Evolutionary conservation across 768 basidiomycete genomes (phyloP).

Genomic region (Leccinum arenicola): DNA sequence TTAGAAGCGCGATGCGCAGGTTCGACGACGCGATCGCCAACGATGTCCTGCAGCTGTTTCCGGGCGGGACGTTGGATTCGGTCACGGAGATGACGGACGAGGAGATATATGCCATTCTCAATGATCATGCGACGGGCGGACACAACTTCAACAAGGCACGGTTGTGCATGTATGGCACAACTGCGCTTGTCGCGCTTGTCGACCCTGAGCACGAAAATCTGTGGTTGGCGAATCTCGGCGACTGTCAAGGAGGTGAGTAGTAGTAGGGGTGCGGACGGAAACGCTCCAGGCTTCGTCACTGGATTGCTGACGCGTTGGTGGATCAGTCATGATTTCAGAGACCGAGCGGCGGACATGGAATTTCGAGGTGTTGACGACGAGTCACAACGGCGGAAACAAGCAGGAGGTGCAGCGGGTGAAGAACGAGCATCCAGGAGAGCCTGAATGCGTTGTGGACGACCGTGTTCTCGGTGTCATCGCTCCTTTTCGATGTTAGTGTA

Average conservation of each 20-base stretch:
- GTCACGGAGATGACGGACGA: slow-evolving; percentile 52
- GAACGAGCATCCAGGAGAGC: slow-evolving; percentile 65
- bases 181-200: slow-evolving; percentile 68
- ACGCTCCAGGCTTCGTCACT: background rate
- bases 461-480: slow-evolving; percentile 77
- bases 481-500: slow-evolving; percentile 66
- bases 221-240: slow-evolving; percentile 80
- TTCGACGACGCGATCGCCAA: slow-evolving; percentile 68
- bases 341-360: slow-evolving; percentile 52
- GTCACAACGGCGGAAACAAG: slow-evolving; percentile 70
- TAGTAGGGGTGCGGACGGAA: background rate
- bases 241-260: slow-evolving; percentile 70
- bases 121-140: slow-evolving; percentile 58
- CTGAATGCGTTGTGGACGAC: slow-evolving; percentile 61
- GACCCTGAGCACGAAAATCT: slow-evolving; percentile 67
- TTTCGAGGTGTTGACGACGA: slow-evolving; percentile 56
- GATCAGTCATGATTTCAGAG: slow-evolving; percentile 50
- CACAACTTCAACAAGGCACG: slow-evolving; percentile 62
- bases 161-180: slow-evolving; percentile 78
- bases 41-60: slow-evolving; percentile 60
- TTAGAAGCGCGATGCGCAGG: slow-evolving; percentile 54
- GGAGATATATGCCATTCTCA: slow-evolving; percentile 57
- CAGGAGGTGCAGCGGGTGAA: slow-evolving; percentile 62
- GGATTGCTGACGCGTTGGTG: slow-evolving; percentile 15
- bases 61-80: slow-evolving; percentile 46